Conservation (phyloP, 805 yeast genomes). For the Kluyveromyces wickerhamii region DNA sequence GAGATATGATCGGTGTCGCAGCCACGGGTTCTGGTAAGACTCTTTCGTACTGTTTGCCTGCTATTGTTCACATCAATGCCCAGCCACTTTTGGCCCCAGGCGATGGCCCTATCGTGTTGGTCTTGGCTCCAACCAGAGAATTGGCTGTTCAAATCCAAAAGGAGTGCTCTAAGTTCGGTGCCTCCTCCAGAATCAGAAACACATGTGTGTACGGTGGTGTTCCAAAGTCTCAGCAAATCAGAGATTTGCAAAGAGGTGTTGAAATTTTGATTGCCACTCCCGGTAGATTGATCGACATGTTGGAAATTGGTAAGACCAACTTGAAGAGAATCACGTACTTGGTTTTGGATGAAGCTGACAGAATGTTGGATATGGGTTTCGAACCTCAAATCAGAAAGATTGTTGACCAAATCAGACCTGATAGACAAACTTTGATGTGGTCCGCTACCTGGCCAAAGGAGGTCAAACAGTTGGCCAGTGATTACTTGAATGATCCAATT, state of each 20-base stretch:
- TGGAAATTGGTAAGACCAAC: constrained; percentile 91
- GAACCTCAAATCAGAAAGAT: constrained; percentile 99
- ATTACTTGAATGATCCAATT: constrained; percentile 85
- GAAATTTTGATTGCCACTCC: constrained; percentile 98
- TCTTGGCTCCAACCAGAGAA: constrained; percentile 97
- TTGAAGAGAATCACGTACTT: constrained; percentile 93
- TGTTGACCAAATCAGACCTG: constrained; percentile 97
- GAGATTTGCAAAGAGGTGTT: constrained; percentile 91
- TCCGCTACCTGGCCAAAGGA: constrained; percentile 99
- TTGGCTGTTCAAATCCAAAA: constrained; percentile 95
- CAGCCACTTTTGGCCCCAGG: constrained; percentile 90
- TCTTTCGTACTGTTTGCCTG: constrained; percentile 91
- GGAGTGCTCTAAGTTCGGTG: constrained; percentile 93
- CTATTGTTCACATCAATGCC: constrained; percentile 96
- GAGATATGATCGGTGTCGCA: constrained; percentile 98
- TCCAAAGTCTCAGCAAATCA: constrained; percentile 94
- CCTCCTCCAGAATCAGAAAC: constrained; percentile 87
- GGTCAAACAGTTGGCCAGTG: constrained; percentile 87
- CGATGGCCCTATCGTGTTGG: constrained; percentile 95
- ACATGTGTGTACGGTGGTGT: constrained; percentile 99
- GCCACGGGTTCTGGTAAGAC: constrained; percentile 99
- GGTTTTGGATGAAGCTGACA: constrained; percentile 98
- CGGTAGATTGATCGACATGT: constrained; percentile 97
- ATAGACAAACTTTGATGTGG: constrained; percentile 99
- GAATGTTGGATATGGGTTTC: constrained; percentile 99